Evolutionary conservation across 106 monocot species (phyloP).

Genomic region (Dendrobium chrysotoxum): DNA sequence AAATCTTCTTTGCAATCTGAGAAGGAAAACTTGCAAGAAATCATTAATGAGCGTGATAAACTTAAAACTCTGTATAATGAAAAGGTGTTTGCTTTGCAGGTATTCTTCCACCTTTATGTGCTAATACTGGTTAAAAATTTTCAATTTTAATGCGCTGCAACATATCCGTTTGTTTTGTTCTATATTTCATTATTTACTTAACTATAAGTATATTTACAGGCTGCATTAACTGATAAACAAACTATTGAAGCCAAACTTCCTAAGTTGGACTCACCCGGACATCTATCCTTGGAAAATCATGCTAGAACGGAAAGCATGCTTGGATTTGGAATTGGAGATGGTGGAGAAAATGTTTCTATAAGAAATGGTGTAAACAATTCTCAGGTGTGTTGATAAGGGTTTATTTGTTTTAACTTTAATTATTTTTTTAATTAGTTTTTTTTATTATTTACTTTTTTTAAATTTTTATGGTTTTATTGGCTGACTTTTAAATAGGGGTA

Average conservation of each 20-base stretch:
- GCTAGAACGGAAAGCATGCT: slow-evolving; percentile 9
- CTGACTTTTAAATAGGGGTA: too few relatives aligned
- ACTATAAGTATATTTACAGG: slow-evolving; percentile 24
- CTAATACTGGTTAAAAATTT: not conserved
- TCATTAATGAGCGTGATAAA: slow-evolving; percentile 43
- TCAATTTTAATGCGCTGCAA: not conserved
- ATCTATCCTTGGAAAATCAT: slow-evolving; percentile 17
- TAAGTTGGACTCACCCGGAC: slow-evolving; percentile 23
- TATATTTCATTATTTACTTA: not conserved
- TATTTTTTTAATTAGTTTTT: too few relatives aligned
- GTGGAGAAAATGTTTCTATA: slow-evolving; percentile 10
- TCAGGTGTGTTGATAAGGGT: slow-evolving; percentile 21
- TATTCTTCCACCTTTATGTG: slow-evolving; percentile 14
- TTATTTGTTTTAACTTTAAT: too few relatives aligned
- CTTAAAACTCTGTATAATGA: slow-evolving; percentile 63
- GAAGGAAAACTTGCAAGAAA: slow-evolving; percentile 45
- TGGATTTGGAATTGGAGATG: slow-evolving; percentile 15
- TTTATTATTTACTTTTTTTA: too few relatives aligned
- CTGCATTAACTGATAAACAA: slow-evolving; percentile 49
- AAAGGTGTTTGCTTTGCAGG: slow-evolving; percentile 79
- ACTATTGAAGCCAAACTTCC: slow-evolving; percentile 36
- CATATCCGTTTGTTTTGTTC: not conserved
- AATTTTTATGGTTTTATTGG: too few relatives aligned
- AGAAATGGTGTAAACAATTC: slow-evolving; percentile 15
- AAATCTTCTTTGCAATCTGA: slow-evolving; percentile 64